phyloP scores from a whole-genome alignment of 495 filamentous ascomycete species.

The Daldinia decipiens region DNA sequence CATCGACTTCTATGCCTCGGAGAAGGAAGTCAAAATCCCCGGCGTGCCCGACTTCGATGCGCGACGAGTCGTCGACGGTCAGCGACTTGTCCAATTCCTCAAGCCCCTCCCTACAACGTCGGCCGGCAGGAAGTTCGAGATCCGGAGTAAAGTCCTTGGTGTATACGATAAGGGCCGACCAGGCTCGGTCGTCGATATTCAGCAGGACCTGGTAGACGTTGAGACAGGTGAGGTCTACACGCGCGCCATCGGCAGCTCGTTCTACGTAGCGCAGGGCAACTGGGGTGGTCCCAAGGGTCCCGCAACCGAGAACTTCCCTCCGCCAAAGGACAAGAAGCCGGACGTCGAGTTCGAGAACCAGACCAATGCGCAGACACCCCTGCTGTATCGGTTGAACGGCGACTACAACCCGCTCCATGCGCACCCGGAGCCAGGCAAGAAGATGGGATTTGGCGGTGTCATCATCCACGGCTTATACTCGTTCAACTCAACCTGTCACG shows the following conservation, averaged over 20 bases:
- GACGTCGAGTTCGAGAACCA: slow-evolving; percentile 76
- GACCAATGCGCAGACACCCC: slow-evolving; percentile 73
- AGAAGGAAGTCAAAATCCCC: slow-evolving; percentile 70
- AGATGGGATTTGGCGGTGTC: slow-evolving; percentile 89
- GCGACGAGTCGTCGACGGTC: slow-evolving; percentile 81
- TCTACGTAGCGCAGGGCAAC: slow-evolving; percentile 84
- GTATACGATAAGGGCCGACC: slow-evolving; percentile 93
- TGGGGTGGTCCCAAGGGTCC: slow-evolving; percentile 95
- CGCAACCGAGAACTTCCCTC: slow-evolving; percentile 75
- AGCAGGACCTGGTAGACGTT: slow-evolving; percentile 78
- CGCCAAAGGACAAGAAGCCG: slow-evolving; percentile 76
- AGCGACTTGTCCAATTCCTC: slow-evolving; percentile 80
- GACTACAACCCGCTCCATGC: slow-evolving; percentile 94
- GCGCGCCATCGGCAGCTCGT: slow-evolving; percentile 72
- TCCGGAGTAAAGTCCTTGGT: slow-evolving; percentile 81
- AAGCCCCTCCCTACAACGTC: slow-evolving; percentile 81
- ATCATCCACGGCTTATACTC: slow-evolving; percentile 91
- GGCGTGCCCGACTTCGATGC: slow-evolving; percentile 81
- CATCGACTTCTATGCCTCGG: slow-evolving; percentile 82
- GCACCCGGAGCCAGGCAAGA: slow-evolving; percentile 80
- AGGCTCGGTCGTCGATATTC: slow-evolving; percentile 82
- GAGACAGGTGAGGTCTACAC: slow-evolving; percentile 76
- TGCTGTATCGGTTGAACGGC: slow-evolving; percentile 85
- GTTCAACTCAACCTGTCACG: slow-evolving; percentile 84
- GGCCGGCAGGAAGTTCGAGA: slow-evolving; percentile 76